These are phyloP conservation scores for Diaporthe sp. DNA, from an alignment of 2,329 filamentous ascomycete genomes.

Conservation along the genomic window DNA sequence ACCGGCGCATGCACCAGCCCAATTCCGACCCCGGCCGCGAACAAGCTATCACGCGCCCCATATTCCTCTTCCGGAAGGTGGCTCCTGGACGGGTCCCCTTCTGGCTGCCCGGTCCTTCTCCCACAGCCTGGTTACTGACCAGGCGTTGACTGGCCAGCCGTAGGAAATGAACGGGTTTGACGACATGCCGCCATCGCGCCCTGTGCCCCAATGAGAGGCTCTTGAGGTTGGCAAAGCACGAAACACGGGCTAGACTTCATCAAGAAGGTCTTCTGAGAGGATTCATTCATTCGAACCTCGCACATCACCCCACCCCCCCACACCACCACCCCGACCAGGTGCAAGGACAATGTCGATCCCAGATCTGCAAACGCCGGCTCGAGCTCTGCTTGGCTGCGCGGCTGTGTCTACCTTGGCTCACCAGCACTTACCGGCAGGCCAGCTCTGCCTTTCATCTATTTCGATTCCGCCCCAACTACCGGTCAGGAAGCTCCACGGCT, in stretches of 20 bases:
- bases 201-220: background rate
- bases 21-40: background rate
- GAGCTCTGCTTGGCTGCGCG: background rate
- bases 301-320: background rate
- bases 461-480: conserved; percentile 13
- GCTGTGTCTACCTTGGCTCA: background rate
- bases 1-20: background rate
- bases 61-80: conserved; percentile 18
- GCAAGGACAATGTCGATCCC: conserved; percentile 18
- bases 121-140: background rate
- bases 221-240: background rate
- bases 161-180: conserved; percentile 3
- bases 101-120: background rate
- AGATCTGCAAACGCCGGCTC: conserved; percentile 17
- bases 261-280: background rate
- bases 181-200: background rate
- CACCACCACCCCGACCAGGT: background rate
- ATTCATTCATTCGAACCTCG: background rate
- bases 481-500: conserved; percentile 5
- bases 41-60: background rate
- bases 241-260: conserved; percentile 4
- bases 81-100: conserved; percentile 7
- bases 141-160: conserved; percentile 1
- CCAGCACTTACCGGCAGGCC: background rate
- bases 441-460: background rate